A percentile compares a stretch with the other conserved stretches of the same genome.
Conservation (phyloP, 2,329 filamentous ascomycete genomes). For the Didymella glomerata region DNA sequence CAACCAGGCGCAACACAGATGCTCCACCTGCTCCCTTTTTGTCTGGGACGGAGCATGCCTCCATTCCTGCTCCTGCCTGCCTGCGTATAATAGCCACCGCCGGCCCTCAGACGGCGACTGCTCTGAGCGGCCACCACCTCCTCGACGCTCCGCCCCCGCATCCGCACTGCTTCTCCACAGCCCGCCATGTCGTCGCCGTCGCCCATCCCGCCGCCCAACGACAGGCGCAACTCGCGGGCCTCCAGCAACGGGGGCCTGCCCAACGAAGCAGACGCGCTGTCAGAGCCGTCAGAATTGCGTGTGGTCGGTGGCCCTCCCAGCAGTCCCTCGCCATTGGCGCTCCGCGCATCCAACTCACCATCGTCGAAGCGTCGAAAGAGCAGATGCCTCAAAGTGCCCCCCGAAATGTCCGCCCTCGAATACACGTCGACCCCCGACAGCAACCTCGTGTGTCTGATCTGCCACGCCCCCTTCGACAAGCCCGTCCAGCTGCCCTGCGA, state of each 20-base stretch:
- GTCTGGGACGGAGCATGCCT: conserved; percentile 11
- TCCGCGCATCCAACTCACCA: conserved; percentile 51
- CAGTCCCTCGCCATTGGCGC: conserved; percentile 50
- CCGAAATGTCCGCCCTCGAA: conserved; percentile 67
- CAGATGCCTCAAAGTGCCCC: conserved; percentile 44
- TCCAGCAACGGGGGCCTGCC: conserved; percentile 41
- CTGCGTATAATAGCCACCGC: conserved; percentile 10
- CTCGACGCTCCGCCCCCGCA: conserved; percentile 6
- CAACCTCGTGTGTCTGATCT: conserved; percentile 71
- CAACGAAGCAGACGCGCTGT: conserved; percentile 26
- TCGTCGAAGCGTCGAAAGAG: conserved; percentile 48
- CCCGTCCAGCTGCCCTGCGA: conserved; percentile 68
- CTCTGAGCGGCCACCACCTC: conserved; percentile 10
- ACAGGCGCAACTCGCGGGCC: conserved; percentile 48
- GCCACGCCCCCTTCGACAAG: conserved; percentile 68
- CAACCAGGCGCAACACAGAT: conserved; percentile 20
- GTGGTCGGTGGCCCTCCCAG: conserved; percentile 51
- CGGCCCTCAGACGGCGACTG: conserved; percentile 7
- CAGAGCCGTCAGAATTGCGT: conserved; percentile 37
- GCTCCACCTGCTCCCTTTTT: conserved; percentile 17
- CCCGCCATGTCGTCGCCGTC: conserved; percentile 47
- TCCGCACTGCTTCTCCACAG: conserved; percentile 10
- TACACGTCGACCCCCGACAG: conserved; percentile 65
- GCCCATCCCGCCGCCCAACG: conserved; percentile 48
- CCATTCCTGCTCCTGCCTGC: conserved; percentile 22